These are phyloP conservation scores for Daldinia bambusicola DNA, from an alignment of 495 filamentous ascomycete genomes.

Conservation along the genomic window DNA sequence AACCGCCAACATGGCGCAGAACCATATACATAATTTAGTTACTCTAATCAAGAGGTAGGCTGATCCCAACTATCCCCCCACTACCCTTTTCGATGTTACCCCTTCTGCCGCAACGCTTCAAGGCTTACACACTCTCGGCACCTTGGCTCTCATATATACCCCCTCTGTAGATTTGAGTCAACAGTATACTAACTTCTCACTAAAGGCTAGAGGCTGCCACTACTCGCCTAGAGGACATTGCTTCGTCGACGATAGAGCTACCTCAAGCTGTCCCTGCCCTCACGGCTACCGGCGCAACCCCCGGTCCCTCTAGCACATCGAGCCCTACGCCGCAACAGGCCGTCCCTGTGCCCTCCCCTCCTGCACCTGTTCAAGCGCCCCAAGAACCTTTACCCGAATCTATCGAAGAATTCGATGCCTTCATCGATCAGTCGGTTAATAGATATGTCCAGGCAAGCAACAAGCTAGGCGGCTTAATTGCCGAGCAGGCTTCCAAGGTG, in stretches of 20 bases:
- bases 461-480: constrained; percentile 78
- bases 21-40: constrained; percentile 93
- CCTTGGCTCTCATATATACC: not conserved
- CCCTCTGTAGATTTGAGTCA: not conserved
- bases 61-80: not conserved
- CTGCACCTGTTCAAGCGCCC: constrained; percentile 53
- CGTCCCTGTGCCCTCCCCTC: constrained; percentile 48
- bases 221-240: constrained; percentile 95
- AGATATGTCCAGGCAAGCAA: constrained; percentile 82
- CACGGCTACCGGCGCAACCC: constrained; percentile 50
- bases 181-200: constrained; percentile 38
- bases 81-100: not conserved
- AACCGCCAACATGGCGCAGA: constrained; percentile 60
- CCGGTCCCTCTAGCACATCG: constrained; percentile 44
- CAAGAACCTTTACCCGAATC: constrained; percentile 74
- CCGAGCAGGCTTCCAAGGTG: constrained; percentile 70
- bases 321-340: constrained; percentile 47
- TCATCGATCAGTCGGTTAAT: constrained; percentile 78
- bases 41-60: constrained; percentile 97
- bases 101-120: no score
- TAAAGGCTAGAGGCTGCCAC: constrained; percentile 97
- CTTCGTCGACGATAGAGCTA: constrained; percentile 72
- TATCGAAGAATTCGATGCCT: constrained; percentile 84
- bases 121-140: not conserved
- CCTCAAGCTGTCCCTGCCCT: constrained; percentile 58